Base-by-base conservation (phyloP, 371 early-diverging fungal species). In the Actinomortierella ambigua region DNA sequence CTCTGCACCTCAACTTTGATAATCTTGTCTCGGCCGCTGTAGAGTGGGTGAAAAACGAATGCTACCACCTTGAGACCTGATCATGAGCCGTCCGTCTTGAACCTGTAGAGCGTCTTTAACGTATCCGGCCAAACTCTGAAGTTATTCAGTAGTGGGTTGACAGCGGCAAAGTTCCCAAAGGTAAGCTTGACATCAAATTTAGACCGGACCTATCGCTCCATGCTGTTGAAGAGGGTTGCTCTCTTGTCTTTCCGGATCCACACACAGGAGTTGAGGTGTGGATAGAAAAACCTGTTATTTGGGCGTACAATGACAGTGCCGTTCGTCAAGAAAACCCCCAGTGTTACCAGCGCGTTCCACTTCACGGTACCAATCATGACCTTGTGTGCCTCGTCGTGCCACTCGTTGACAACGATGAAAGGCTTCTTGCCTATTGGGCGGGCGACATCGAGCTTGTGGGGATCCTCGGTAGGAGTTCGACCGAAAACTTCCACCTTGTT, bases 251-350 rank as follows among this genome's bases (percentile, higher is more conserved):
- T 65, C 34, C 52, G 23, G 55, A 64, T 18, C 59, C 59, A 64
- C 1, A 64, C 44, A 40, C 28, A 41, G 27, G 65, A 65, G 44
- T 40, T 22, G 1, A 11, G 29, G 29, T 65, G 59, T 5, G 65
- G 65, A 40, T 51, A 7, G 47, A 59, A 65, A 2, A 14, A 6
- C 2, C 39, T 42, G 50, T 59, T 65, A n/a, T 59, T 23, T 18
- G 65, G 65, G n/a, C 60, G 56, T 15, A 65, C 63, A 46, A 57
- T 29, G 20, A 57, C 53, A 13, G 22, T 57, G 39, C 63, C 63
- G 24, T 47, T 46, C 27, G 63, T 63, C 40, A 57, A 24, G 47
- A 57, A 24, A 17, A 63, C 63, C 7, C 48, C 43, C 40, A 56
- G 40, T 17, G 57, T 63, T 28, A 57, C 51, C 53, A 63, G 27